A percentile compares a stretch with the other conserved stretches of the same genome.
These are phyloP conservation scores for Fusarium sp. DNA, from an alignment of 2,329 filamentous ascomycete species.

Conservation along the genomic window DNA sequence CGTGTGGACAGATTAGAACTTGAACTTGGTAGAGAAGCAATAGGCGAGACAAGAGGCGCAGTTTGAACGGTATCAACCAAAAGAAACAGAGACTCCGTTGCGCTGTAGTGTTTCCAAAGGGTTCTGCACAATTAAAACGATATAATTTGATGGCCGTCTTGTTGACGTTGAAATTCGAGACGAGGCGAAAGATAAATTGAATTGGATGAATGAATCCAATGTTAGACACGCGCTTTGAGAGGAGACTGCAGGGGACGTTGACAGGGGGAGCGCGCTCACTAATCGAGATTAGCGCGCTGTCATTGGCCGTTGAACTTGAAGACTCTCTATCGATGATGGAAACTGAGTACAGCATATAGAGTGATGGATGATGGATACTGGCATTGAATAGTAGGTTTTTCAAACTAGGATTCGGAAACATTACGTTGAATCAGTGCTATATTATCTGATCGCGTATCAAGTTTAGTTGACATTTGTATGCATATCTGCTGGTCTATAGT, in stretches of 20 bases:
- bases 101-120: background rate
- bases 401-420: background rate
- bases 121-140: slow-evolving; percentile 11
- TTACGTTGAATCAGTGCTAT: background rate
- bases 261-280: slow-evolving; percentile 38
- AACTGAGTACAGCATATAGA: background rate
- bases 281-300: slow-evolving; percentile 26
- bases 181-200: slow-evolving; percentile 24
- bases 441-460: background rate
- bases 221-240: slow-evolving; percentile 37
- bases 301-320: slow-evolving; percentile 8
- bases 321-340: background rate
- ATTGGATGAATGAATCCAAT: slow-evolving; percentile 32
- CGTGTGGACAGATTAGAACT: slow-evolving; percentile 32
- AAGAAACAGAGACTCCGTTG: background rate
- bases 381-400: background rate
- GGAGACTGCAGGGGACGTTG: slow-evolving; percentile 34
- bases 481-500: background rate
- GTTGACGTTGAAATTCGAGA: slow-evolving; percentile 29
- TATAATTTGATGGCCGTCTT: slow-evolving; percentile 15
- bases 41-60: slow-evolving; percentile 1
- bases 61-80: background rate
- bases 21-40: slow-evolving; percentile 14
- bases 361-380: background rate
- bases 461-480: background rate